These are phyloP conservation scores for Spathaspora girioi DNA, from an alignment of 805 yeast genomes.

Conservation along the genomic window DNA sequence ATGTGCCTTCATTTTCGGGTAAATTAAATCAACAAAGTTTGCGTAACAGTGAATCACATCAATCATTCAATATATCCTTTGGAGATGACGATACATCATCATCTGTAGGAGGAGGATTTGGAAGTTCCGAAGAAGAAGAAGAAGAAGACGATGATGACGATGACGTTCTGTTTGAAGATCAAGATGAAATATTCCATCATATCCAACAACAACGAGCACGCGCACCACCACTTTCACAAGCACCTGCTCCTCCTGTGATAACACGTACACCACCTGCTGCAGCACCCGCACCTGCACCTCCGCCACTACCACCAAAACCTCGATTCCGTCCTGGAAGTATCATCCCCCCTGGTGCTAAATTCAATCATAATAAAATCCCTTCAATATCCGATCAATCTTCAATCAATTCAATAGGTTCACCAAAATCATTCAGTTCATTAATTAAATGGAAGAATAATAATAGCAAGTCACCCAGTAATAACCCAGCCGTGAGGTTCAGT, in stretches of 20 bases:
- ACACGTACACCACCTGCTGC: neutral
- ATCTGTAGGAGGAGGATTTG: slow-evolving; percentile 34
- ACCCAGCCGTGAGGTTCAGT: slow-evolving; percentile 57
- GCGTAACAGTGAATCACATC: slow-evolving; percentile 37
- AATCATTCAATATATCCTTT: slow-evolving; percentile 37
- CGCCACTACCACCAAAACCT: slow-evolving; percentile 3
- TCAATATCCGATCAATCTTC: slow-evolving; percentile 23
- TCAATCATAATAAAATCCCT: slow-evolving; percentile 29
- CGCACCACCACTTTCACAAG: neutral
- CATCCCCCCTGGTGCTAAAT: slow-evolving; percentile 14
- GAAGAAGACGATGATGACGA: slow-evolving; percentile 14
- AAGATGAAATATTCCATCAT: neutral
- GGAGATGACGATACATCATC: slow-evolving; percentile 28
- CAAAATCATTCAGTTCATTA: slow-evolving; percentile 29
- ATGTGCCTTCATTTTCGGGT: slow-evolving; percentile 54
- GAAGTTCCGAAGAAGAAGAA: slow-evolving; percentile 24
- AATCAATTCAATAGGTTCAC: slow-evolving; percentile 19
- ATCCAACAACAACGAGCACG: neutral
- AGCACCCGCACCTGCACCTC: neutral
- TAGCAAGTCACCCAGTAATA: slow-evolving; percentile 12
- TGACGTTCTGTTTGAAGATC: slow-evolving; percentile 5
- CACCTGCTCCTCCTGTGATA: neutral
- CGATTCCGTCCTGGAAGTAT: neutral
- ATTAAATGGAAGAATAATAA: slow-evolving; percentile 20
- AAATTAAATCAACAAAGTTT: slow-evolving; percentile 22